These are phyloP conservation scores for Ambrosiella xylebori DNA, from an alignment of 2,329 filamentous ascomycete genomes.

Conservation along the genomic window DNA sequence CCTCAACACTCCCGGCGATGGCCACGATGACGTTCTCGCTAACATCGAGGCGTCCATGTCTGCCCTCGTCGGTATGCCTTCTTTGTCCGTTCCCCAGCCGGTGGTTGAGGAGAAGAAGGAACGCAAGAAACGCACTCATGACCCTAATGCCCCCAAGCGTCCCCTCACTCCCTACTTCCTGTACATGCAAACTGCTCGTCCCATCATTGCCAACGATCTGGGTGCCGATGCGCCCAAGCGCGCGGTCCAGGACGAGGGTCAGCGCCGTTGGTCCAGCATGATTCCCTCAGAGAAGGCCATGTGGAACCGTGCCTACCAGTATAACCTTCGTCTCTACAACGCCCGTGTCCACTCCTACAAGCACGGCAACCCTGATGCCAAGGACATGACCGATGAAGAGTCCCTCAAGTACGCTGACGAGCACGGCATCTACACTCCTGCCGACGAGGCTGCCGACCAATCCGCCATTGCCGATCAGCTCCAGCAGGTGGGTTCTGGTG, in stretches of 20 bases:
- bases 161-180: constrained; percentile 90
- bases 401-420: constrained; percentile 43
- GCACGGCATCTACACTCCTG: constrained; percentile 36
- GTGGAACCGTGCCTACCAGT: constrained; percentile 51
- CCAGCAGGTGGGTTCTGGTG: constrained; percentile 23
- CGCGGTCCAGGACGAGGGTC: constrained; percentile 75
- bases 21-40: constrained; percentile 27
- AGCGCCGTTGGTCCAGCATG: constrained; percentile 72
- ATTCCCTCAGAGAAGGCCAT: constrained; percentile 51
- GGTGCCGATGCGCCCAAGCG: constrained; percentile 62
- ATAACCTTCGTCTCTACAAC: constrained; percentile 49
- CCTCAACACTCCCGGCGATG: constrained; percentile 34
- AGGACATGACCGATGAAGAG: constrained; percentile 44
- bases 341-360: constrained; percentile 49
- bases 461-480: constrained; percentile 44
- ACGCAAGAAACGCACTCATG: constrained; percentile 70
- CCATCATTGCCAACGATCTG: constrained; percentile 64
- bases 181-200: constrained; percentile 76
- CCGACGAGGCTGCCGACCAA: constrained; percentile 31
- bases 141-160: constrained; percentile 88
- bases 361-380: constrained; percentile 38
- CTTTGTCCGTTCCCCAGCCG: constrained; percentile 19
- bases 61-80: constrained; percentile 28
- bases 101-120: constrained; percentile 59
- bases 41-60: constrained; percentile 34